Evolutionary conservation across 257 asterid species (phyloP).

Genomic region (Orobanche coerulescens): DNA sequence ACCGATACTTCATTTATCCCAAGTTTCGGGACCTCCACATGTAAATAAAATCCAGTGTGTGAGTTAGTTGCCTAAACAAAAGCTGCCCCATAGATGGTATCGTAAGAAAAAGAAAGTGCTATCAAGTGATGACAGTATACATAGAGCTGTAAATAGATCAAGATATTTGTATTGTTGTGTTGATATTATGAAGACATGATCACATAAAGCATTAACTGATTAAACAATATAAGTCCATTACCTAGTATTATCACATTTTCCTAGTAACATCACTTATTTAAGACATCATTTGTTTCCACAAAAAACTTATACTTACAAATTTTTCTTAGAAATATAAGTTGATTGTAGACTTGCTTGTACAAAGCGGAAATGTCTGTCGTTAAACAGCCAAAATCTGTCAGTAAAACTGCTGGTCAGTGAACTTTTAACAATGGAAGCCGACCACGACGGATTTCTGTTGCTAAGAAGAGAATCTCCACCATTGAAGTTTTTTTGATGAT

Average conservation of each 20-base stretch:
- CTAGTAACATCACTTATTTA: neutral
- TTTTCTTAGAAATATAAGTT: too few species aligned
- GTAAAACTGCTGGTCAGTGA: neutral
- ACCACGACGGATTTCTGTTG: neutral
- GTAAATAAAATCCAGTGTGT: neutral
- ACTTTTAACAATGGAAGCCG: neutral
- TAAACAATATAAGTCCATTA: neutral
- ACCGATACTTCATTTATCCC: neutral
- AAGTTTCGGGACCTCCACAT: neutral
- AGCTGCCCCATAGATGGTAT: neutral
- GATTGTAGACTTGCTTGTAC: neutral
- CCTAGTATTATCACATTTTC: neutral
- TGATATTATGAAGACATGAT: neutral
- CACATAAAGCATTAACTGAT: neutral
- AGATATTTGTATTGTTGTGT: neutral
- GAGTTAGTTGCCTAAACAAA: neutral
- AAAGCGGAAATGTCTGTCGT: neutral
- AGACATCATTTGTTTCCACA: neutral
- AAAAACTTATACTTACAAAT: neutral
- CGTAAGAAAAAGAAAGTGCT: neutral
- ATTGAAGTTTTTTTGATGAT: neutral
- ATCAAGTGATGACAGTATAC: neutral
- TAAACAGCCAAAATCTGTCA: neutral
- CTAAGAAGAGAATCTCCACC: neutral
- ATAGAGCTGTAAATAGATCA: neutral